phyloP scores from a whole-genome alignment of 768 basidiomycete species.

The Mycena vitilis region DNA sequence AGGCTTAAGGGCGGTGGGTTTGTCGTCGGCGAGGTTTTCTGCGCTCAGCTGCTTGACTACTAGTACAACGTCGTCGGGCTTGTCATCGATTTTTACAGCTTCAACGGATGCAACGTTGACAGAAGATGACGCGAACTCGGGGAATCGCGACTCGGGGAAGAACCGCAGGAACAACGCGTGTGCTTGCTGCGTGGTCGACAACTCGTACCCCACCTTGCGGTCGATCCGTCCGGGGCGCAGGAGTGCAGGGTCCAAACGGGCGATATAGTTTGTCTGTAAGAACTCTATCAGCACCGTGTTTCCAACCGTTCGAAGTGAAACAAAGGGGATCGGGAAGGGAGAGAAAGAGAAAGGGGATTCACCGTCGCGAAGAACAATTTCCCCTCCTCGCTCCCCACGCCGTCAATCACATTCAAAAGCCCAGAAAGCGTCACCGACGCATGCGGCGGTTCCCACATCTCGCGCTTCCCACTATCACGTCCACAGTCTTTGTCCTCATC shows the following conservation, averaged over 20 bases:
- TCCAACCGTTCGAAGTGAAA: too few species aligned
- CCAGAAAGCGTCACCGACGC: slow-evolving; percentile 46
- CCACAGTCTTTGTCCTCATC: slow-evolving; percentile 27
- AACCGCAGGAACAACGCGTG: slow-evolving; percentile 46
- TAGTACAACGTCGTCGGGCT: too few species aligned
- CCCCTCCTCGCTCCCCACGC: slow-evolving; percentile 49
- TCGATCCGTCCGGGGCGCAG: slow-evolving; percentile 52
- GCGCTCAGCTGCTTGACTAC: neutral
- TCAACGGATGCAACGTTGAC: too few species aligned
- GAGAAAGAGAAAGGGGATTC: too few species aligned
- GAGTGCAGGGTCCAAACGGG: slow-evolving; percentile 50
- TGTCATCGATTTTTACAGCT: too few species aligned
- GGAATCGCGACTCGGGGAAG: slow-evolving; percentile 41
- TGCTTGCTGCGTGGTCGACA: slow-evolving; percentile 44
- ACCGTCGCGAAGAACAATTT: slow-evolving; percentile 37
- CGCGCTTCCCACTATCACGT: too few species aligned
- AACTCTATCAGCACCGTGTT: too few species aligned
- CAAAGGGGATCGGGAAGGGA: too few species aligned
- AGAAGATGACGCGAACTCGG: slow-evolving; percentile 8
- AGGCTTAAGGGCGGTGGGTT: too few species aligned
- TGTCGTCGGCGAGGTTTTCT: too few species aligned
- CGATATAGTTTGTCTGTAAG: slow-evolving; percentile 46
- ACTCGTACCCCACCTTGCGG: slow-evolving; percentile 44
- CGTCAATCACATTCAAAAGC: slow-evolving; percentile 52
- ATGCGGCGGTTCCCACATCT: neutral